Evolutionary conservation across 2,329 filamentous ascomycete genomes (phyloP).

Genomic region (Colletotrichum ledebouriae): DNA sequence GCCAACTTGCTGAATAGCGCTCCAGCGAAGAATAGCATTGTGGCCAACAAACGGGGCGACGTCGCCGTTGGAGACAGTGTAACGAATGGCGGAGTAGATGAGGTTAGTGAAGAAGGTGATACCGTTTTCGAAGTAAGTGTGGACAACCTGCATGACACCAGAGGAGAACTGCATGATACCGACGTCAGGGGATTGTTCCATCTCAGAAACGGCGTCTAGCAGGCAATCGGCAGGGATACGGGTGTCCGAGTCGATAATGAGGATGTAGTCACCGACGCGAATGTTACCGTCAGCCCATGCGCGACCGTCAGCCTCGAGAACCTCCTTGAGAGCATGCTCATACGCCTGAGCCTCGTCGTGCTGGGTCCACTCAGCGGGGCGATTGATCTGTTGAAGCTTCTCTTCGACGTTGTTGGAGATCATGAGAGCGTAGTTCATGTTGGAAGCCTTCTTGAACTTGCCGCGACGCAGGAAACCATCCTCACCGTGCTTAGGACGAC

Average conservation of each 20-base stretch:
- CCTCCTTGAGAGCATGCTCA: slow-evolving; percentile 73
- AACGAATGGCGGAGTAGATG: slow-evolving; percentile 82
- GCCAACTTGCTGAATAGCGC: slow-evolving; percentile 79
- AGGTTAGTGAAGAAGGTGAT: slow-evolving; percentile 81
- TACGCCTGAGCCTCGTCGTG: slow-evolving; percentile 77
- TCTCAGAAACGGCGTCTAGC: slow-evolving; percentile 83
- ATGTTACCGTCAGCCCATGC: slow-evolving; percentile 90
- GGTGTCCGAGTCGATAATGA: slow-evolving; percentile 84
- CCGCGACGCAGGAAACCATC: slow-evolving; percentile 73
- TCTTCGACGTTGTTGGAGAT: slow-evolving; percentile 79
- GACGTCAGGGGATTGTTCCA: slow-evolving; percentile 84
- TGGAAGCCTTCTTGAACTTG: slow-evolving; percentile 79
- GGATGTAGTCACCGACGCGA: slow-evolving; percentile 85
- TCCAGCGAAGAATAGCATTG: slow-evolving; percentile 82
- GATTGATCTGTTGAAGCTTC: slow-evolving; percentile 69
- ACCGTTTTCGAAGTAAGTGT: slow-evolving; percentile 79
- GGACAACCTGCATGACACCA: slow-evolving; percentile 83
- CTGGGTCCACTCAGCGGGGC: slow-evolving; percentile 74
- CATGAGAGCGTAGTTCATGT: slow-evolving; percentile 80
- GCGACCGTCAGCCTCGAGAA: slow-evolving; percentile 75
- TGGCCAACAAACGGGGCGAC: slow-evolving; percentile 86
- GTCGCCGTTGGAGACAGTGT: slow-evolving; percentile 82
- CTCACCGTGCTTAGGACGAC: slow-evolving; percentile 73
- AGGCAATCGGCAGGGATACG: slow-evolving; percentile 83
- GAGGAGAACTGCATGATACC: slow-evolving; percentile 84